Percentiles rank a stretch among this genome's conserved stretches.
Conservation (phyloP, 176 grass and related monocot genomes). For the Poa annua region DNA sequence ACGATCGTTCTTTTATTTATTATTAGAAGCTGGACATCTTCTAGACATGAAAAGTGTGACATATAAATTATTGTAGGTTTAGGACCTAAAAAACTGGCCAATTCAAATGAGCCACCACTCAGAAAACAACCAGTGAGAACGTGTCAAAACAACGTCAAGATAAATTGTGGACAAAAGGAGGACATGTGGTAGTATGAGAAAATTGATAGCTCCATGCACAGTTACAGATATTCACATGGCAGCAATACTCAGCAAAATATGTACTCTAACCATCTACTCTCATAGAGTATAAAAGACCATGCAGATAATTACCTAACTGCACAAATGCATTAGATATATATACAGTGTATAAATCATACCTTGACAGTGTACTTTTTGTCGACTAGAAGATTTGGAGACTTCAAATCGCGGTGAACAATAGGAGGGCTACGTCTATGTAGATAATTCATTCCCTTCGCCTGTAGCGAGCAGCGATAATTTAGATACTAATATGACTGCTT, state of each 20-base stretch:
- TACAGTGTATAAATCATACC: constrained; percentile 51
- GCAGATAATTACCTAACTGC: background rate
- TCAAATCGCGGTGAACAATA: constrained; percentile 98
- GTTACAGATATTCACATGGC: background rate
- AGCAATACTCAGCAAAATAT: background rate
- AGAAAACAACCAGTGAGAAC: background rate
- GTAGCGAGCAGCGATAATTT: constrained; percentile 42
- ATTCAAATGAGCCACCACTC: background rate
- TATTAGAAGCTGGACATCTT: background rate
- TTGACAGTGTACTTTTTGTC: constrained; percentile 99
- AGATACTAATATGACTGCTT: constrained; percentile 23
- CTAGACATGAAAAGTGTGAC: background rate
- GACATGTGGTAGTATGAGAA: background rate
- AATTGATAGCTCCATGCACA: background rate
- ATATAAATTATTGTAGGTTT: constrained; percentile 1
- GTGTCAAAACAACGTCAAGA: background rate
- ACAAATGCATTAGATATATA: background rate
- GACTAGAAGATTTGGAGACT: constrained; percentile 98
- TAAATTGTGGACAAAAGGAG: background rate
- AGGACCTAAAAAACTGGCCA: background rate
- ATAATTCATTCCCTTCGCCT: constrained; percentile 99
- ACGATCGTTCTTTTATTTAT: too few relatives aligned
- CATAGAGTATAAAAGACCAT: constrained; percentile 3
- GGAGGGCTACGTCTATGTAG: constrained; percentile 90
- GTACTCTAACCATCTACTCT: background rate